Conservation (phyloP, 306 rosid species). For the Dalbergia cochinchinensis region DNA sequence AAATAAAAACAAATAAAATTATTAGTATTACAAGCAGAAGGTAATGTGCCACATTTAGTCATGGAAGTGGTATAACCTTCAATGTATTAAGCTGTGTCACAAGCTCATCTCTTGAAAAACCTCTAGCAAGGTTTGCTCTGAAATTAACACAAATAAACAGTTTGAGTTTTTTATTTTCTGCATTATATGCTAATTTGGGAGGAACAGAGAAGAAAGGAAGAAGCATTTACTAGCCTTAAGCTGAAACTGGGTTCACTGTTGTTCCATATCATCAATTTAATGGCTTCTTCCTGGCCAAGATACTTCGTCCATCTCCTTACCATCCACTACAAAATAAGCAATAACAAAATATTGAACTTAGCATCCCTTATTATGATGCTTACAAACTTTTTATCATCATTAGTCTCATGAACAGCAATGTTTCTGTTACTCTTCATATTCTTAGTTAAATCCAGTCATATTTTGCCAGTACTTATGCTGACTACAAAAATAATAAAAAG, state of each 20-base stretch:
- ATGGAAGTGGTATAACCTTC: conserved; percentile 60
- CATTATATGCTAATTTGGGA: conserved; percentile 15
- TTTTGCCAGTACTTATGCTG: conserved; percentile 6
- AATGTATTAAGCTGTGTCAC: conserved; percentile 65
- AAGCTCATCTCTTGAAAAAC: conserved; percentile 77
- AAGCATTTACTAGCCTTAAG: conserved; percentile 65
- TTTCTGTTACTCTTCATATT: conserved; percentile 7
- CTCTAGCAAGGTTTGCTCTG: conserved; percentile 78
- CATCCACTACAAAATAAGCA: conserved; percentile 74
- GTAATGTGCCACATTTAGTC: conserved; percentile 27
- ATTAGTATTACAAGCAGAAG: conserved; percentile 33
- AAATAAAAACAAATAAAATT: background rate
- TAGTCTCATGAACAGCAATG: background rate
- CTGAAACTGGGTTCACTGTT: conserved; percentile 86
- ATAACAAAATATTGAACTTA: conserved; percentile 27
- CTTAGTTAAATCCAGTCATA: conserved; percentile 7
- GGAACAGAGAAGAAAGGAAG: conserved; percentile 33
- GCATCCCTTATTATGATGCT: conserved; percentile 10
- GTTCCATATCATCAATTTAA: conserved; percentile 86
- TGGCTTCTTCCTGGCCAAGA: conserved; percentile 87
- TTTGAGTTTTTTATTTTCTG: conserved; percentile 41
- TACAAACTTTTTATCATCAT: background rate
- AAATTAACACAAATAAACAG: conserved; percentile 44
- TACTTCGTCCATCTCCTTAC: conserved; percentile 83
- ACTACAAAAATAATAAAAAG: background rate